phyloP scores from a whole-genome alignment of 495 filamentous ascomycete genomes.

The Xylaria nigripes region DNA sequence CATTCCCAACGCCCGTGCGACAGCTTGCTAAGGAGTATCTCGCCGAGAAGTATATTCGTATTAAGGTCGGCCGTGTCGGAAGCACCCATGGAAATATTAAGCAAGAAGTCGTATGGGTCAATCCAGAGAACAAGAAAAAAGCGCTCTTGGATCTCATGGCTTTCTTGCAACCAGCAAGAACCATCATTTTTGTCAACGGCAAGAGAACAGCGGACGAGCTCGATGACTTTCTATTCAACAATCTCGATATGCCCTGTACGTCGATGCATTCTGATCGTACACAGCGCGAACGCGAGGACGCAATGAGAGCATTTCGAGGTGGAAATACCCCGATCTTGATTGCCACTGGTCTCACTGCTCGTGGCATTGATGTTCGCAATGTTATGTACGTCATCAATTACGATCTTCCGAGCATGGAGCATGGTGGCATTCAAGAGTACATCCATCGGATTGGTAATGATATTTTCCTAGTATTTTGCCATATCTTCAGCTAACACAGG shows the following conservation, averaged over 20 bases:
- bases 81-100: slow-evolving; percentile 69
- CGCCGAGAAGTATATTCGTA: slow-evolving; percentile 58
- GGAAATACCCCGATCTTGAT: slow-evolving; percentile 72
- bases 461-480: not conserved
- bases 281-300: slow-evolving; percentile 87
- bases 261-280: slow-evolving; percentile 84
- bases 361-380: slow-evolving; percentile 83
- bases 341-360: slow-evolving; percentile 74
- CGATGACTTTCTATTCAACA: slow-evolving; percentile 83
- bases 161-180: slow-evolving; percentile 61
- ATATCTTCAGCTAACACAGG: slow-evolving; percentile 13
- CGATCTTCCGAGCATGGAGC: slow-evolving; percentile 58
- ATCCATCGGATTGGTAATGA: slow-evolving; percentile 80
- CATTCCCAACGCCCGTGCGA: slow-evolving; percentile 72
- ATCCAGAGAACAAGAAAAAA: slow-evolving; percentile 54
- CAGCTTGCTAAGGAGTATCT: slow-evolving; percentile 68
- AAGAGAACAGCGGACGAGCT: slow-evolving; percentile 67
- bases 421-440: slow-evolving; percentile 92
- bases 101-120: slow-evolving; percentile 63
- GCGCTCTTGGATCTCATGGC: slow-evolving; percentile 66
- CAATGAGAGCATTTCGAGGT: slow-evolving; percentile 74
- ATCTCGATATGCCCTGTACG: slow-evolving; percentile 64
- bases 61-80: slow-evolving; percentile 80
- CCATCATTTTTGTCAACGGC: slow-evolving; percentile 83
- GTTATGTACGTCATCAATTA: slow-evolving; percentile 91